Evolutionary conservation across 768 basidiomycete species (phyloP).

Genomic region (Hericium alpestre): DNA sequence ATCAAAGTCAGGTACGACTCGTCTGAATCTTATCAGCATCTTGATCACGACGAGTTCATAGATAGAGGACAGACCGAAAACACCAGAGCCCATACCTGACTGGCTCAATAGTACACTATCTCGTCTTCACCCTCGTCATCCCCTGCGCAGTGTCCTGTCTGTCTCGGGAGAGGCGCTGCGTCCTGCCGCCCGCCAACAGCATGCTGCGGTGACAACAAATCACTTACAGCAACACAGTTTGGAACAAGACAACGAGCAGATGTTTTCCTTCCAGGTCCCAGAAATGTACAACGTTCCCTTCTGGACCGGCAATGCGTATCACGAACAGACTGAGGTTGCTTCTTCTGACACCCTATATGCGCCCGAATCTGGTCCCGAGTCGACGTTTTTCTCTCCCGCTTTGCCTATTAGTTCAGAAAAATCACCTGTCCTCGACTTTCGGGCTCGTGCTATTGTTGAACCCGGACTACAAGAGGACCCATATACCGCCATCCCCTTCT

Average conservation of each 20-base stretch:
- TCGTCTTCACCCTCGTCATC: slow-evolving; percentile 34
- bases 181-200: too few species aligned
- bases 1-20: too few species aligned
- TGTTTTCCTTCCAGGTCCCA: slow-evolving; percentile 10
- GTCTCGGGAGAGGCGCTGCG: background rate
- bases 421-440: too few species aligned
- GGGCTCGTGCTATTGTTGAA: too few species aligned
- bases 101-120: slow-evolving; percentile 50
- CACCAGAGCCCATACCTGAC: slow-evolving; percentile 30
- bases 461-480: background rate
- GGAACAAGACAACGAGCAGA: background rate
- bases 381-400: background rate
- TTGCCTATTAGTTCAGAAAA: background rate
- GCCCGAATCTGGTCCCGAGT: background rate
- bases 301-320: background rate
- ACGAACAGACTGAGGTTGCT: background rate
- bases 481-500: background rate
- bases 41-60: too few species aligned
- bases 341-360: background rate
- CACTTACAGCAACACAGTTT: background rate
- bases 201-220: too few species aligned
- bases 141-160: slow-evolving; percentile 31
- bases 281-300: background rate
- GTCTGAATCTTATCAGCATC: too few species aligned
- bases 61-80: slow-evolving; percentile 3